phyloP scores from a whole-genome alignment of 305 asterid genomes.

The Fraxinus platypoda region DNA sequence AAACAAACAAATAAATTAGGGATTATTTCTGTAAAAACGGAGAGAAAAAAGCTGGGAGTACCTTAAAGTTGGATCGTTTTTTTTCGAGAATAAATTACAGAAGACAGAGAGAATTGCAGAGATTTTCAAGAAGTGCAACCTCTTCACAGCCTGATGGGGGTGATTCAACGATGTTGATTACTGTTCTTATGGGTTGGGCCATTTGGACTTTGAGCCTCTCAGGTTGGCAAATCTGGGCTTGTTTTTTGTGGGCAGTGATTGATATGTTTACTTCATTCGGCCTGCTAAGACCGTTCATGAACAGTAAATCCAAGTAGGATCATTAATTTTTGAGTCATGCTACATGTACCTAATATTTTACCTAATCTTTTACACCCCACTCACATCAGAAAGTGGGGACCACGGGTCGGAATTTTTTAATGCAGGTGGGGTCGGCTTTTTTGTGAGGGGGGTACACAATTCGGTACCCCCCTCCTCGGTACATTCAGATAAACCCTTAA shows the following conservation, averaged over 20 bases:
- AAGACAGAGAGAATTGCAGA: neutral
- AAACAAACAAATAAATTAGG: constrained; percentile 1
- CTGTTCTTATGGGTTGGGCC: neutral
- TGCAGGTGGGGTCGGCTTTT: no score
- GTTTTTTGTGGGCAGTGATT: neutral
- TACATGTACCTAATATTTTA: no score
- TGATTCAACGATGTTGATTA: neutral
- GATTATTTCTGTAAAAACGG: neutral
- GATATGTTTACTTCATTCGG: neutral
- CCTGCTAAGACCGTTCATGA: neutral
- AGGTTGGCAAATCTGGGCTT: neutral
- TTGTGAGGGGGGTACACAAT: no score
- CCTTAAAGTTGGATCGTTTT: constrained; percentile 26
- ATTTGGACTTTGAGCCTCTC: neutral
- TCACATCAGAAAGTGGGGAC: no score
- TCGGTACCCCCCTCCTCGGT: no score
- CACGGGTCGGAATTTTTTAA: no score
- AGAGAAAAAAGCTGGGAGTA: neutral
- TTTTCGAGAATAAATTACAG: constrained; percentile 9
- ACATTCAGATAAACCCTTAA: no score
- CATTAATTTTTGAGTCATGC: no score
- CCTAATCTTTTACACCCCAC: no score
- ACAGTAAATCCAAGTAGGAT: neutral
- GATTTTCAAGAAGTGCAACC: neutral
- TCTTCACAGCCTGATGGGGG: neutral